These are phyloP conservation scores for Saccharomyces jurei DNA, from an alignment of 805 yeast genomes.

Conservation along the genomic window DNA sequence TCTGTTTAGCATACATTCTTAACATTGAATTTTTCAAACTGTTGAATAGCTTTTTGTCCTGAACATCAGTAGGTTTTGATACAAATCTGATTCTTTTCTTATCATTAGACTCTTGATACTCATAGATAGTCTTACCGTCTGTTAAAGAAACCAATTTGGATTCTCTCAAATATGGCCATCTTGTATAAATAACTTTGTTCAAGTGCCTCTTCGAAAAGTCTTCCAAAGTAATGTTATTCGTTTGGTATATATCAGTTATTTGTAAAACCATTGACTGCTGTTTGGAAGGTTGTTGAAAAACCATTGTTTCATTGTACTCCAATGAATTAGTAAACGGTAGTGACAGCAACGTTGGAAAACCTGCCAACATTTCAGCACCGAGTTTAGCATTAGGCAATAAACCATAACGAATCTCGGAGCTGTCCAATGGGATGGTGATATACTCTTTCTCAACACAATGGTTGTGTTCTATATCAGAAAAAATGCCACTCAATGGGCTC, in stretches of 20 bases:
- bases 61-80: conserved; percentile 37
- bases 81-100: conserved; percentile 28
- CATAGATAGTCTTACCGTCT: conserved; percentile 46
- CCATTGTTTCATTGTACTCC: conserved; percentile 53
- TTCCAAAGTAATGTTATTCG: conserved; percentile 44
- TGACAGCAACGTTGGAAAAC: conserved; percentile 79
- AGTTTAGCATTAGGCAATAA: conserved; percentile 56
- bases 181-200: conserved; percentile 58
- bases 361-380: conserved; percentile 72
- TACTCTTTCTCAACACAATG: conserved; percentile 63
- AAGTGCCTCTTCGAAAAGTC: conserved; percentile 59
- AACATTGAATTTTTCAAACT: conserved; percentile 35
- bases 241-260: conserved; percentile 44
- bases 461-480: conserved; percentile 70
- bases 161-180: conserved; percentile 90
- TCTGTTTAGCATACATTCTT: conserved; percentile 39
- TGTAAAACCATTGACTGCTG: conserved; percentile 72
- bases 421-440: conserved; percentile 40
- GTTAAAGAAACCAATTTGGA: conserved; percentile 57
- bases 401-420: conserved; percentile 41
- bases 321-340: conserved; percentile 52
- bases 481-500: conserved; percentile 70
- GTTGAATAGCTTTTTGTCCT: conserved; percentile 41
- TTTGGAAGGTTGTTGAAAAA: conserved; percentile 79
- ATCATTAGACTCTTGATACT: conserved; percentile 10